Base-by-base conservation (phyloP, 805 yeast species). In the Lipomyces yamanashiensis region DNA sequence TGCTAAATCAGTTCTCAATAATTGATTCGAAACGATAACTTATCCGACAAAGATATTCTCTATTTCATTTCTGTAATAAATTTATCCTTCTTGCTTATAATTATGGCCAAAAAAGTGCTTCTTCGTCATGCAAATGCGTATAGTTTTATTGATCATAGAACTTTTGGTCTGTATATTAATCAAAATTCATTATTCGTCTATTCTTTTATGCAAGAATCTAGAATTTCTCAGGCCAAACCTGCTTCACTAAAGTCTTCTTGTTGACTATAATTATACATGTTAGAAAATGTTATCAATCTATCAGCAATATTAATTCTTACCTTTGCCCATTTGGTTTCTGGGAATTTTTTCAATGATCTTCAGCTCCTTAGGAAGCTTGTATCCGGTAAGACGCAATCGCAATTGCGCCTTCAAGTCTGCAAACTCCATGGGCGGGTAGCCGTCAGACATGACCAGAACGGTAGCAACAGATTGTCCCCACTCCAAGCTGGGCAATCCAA, bases 381-480 rank as follows among this genome's bases (percentile, higher is more conserved):
- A 74, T 17, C 74, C 74, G 1, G 77, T 66, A 17, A 74, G 59
- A 3, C 69, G 63, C 41, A 57, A 54, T 40, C 64, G 62, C 48
- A 75, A 65, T 52, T 67, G 63, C n/a, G 67, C 52, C 57, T 73
- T 74, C 54, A 75, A 65, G 33, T 58, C 59, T 1, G 59, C 62
- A 28, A 64, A 61, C 17, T 63, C 61, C 36, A 65, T 61, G 33
- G 59, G 58, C 52, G 61, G 48, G n/a, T 58, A 64, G 33, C 67
- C 62, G 9, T 62, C 58, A 13, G 63, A 37, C 51, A 72, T 63
- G 13, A 68, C 73, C 1, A 72, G 54, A 13, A 74, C 73, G 4
- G 71, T 72, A 1, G 76, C 67, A 15, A 74, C 77, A 33, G 72
- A 67, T 59, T 74, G 74, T n/a, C 77, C 77, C 77, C 77, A 74